phyloP scores from a whole-genome alignment of 2,329 filamentous ascomycete species.

The Fusarium verrucosum region DNA sequence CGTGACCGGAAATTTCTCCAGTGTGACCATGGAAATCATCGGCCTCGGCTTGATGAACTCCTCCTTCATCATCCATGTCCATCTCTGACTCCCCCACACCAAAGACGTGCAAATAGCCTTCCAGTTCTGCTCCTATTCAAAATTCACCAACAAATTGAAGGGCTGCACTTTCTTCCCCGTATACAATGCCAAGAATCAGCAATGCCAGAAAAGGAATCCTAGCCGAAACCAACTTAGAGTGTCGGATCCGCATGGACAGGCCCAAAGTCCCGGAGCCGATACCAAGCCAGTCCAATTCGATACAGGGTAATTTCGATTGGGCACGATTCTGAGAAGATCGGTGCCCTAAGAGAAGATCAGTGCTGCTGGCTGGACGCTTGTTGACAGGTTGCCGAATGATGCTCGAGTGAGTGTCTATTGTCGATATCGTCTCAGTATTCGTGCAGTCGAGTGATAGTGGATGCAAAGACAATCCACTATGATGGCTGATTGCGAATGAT shows the following conservation, averaged over 20 bases:
- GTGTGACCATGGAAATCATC: conserved; percentile 18
- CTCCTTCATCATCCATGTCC: conserved; percentile 12
- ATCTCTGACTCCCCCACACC: conserved; percentile 12
- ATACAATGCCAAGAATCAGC: conserved; percentile 7
- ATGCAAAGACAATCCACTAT: not conserved
- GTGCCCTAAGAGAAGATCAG: not conserved
- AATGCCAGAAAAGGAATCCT: conserved; percentile 13
- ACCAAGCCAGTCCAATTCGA: conserved; percentile 2
- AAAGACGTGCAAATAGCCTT: conserved; percentile 35
- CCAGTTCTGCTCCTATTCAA: conserved; percentile 23
- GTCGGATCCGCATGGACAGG: conserved; percentile 9
- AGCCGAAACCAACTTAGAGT: conserved; percentile 19
- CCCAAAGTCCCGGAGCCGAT: conserved; percentile 22
- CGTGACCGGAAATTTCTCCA: conserved; percentile 24
- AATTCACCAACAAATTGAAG: not conserved
- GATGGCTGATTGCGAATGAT: not conserved
- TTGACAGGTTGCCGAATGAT: not conserved
- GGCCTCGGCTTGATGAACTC: conserved; percentile 15
- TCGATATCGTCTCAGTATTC: not conserved
- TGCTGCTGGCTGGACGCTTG: not conserved
- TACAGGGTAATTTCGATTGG: conserved; percentile 2
- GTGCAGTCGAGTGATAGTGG: not conserved
- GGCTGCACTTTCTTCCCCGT: not conserved
- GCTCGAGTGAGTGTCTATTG: conserved; percentile 7
- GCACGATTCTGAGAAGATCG: not conserved